Conservation (phyloP, 2,329 filamentous ascomycete species). For the Cladosporium sp. region DNA sequence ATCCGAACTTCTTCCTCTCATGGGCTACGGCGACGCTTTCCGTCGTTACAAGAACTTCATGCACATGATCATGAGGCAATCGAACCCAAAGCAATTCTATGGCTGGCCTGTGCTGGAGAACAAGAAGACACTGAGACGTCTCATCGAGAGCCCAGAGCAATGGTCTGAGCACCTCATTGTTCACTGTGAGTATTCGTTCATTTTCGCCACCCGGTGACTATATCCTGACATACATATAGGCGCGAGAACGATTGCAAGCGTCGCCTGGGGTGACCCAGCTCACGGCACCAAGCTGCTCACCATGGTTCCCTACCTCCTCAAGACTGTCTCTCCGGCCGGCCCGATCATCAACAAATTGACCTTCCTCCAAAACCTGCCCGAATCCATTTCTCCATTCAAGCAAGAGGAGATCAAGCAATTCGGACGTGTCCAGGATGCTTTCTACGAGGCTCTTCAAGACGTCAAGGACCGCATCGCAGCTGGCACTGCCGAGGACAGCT, state of each 20-base stretch:
- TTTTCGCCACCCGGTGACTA: background rate
- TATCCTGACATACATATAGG: background rate
- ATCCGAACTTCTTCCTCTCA: constrained; percentile 38
- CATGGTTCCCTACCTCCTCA: constrained; percentile 38
- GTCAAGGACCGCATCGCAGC: constrained; percentile 32
- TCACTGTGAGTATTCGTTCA: constrained; percentile 30
- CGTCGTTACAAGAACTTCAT: constrained; percentile 40
- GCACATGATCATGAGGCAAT: constrained; percentile 38
- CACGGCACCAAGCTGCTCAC: constrained; percentile 39
- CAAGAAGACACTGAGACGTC: constrained; percentile 38
- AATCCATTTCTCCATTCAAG: constrained; percentile 37
- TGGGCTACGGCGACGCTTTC: constrained; percentile 36
- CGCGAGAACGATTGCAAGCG: constrained; percentile 37
- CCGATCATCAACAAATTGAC: constrained; percentile 40
- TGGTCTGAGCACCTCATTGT: constrained; percentile 40
- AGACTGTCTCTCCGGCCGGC: constrained; percentile 38
- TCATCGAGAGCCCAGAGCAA: constrained; percentile 35
- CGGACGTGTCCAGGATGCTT: constrained; percentile 37
- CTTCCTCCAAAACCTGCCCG: constrained; percentile 37
- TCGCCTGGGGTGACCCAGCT: constrained; percentile 39
- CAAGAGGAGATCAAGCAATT: constrained; percentile 33
- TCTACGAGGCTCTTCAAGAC: constrained; percentile 37
- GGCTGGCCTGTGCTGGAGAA: constrained; percentile 38
- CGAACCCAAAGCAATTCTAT: constrained; percentile 36
- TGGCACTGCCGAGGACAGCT: constrained; percentile 32